These are phyloP conservation scores for Mortierella sp. DNA, from an alignment of 371 early-diverging fungal genomes.

Conservation along the genomic window DNA sequence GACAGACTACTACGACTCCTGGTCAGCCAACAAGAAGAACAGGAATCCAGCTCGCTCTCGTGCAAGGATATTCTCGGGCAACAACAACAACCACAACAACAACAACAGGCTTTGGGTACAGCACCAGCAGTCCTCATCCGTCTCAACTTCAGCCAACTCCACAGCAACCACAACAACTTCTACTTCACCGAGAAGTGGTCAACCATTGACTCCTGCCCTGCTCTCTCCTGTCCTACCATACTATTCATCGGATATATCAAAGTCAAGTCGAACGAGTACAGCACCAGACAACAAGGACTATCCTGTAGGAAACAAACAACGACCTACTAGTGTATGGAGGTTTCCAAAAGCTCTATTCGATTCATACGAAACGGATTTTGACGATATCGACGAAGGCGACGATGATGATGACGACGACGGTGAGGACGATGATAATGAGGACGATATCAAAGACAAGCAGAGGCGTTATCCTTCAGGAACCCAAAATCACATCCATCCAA, in stretches of 20 bases:
- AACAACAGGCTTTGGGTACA: conserved; percentile 7
- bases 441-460: not conserved
- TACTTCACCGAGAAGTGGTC: not conserved
- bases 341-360: conserved; percentile 24
- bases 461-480: not conserved
- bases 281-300: not conserved
- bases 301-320: not conserved
- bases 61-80: conserved; percentile 5
- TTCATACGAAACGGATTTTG: conserved; percentile 25
- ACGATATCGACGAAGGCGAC: conserved; percentile 26
- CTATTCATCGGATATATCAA: not conserved
- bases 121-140: conserved; percentile 1
- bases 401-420: conserved; percentile 28
- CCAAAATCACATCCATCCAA: not conserved
- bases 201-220: not conserved
- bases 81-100: no score
- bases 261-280: not conserved
- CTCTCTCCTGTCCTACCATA: conserved; percentile 17
- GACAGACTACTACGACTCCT: conserved; percentile 46
- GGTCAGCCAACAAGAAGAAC: conserved; percentile 41
- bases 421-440: conserved; percentile 10
- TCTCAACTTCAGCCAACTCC: not conserved
- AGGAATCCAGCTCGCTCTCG: conserved; percentile 16
- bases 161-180: not conserved
- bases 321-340: conserved; percentile 12